Evolutionary conservation across 139 green algal species (phyloP).

Genomic region (Axilococcus clingmanii): DNA sequence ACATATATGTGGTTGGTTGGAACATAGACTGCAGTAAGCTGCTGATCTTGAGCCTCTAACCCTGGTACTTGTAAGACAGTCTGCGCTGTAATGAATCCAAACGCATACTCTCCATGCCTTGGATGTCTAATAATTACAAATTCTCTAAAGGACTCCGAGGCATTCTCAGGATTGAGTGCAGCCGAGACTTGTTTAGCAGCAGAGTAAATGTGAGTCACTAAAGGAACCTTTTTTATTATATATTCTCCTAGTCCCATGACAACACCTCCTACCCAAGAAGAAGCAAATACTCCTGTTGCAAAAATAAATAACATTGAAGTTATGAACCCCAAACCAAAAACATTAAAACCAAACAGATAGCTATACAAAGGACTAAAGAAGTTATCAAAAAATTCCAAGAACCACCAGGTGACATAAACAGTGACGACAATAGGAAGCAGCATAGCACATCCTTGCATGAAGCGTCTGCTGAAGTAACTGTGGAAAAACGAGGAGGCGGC

Average conservation of each 20-base stretch:
- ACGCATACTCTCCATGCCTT: conserved; percentile 73
- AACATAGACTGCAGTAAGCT: conserved; percentile 74
- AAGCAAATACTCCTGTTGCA: conserved; percentile 47
- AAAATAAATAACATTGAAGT: conserved; percentile 73
- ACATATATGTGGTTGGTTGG: conserved; percentile 90
- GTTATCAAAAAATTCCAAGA: conserved; percentile 85
- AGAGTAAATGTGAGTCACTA: conserved; percentile 92
- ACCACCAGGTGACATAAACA: conserved; percentile 63
- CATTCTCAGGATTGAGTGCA: conserved; percentile 69
- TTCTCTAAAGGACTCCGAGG: conserved; percentile 72
- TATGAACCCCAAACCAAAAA: conserved; percentile 78
- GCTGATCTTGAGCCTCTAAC: conserved; percentile 29
- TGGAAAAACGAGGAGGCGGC: too few relatives aligned
- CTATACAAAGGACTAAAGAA: conserved; percentile 81
- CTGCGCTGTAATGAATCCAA: conserved; percentile 86
- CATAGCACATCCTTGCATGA: conserved; percentile 50
- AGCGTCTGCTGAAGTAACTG: neutral
- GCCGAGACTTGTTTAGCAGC: conserved; percentile 85
- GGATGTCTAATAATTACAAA: conserved; percentile 86
- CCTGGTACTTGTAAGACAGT: conserved; percentile 51
- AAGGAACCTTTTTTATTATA: conserved; percentile 82
- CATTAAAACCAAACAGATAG: conserved; percentile 74
- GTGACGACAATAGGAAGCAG: conserved; percentile 85
- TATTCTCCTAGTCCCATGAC: conserved; percentile 77
- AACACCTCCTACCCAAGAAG: conserved; percentile 70